These are phyloP conservation scores for Ballota nigra DNA, from an alignment of 257 asterid genomes.

Conservation along the genomic window DNA sequence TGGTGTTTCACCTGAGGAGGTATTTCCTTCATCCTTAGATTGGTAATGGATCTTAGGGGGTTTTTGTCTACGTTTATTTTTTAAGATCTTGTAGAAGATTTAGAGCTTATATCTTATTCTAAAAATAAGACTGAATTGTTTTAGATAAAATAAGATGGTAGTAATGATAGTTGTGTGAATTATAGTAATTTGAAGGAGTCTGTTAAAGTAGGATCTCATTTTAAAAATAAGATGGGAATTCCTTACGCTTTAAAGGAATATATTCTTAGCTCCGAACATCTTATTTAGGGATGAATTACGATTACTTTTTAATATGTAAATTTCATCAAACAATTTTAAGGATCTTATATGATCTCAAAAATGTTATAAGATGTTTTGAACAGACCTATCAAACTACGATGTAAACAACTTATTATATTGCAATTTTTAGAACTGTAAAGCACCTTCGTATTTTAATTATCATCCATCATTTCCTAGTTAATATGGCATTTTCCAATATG, in stretches of 20 bases:
- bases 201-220: not conserved
- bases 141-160: not conserved
- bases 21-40: slow-evolving; percentile 28
- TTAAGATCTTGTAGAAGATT: not conserved
- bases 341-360: not conserved
- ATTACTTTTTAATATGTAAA: not conserved
- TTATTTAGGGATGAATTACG: not conserved
- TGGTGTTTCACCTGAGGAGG: slow-evolving; percentile 96
- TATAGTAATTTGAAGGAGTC: not conserved
- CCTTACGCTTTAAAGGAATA: not conserved
- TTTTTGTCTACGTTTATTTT: not conserved
- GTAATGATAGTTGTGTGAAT: not conserved
- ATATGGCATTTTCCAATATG: not conserved
- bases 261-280: not conserved
- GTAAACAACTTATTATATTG: no score
- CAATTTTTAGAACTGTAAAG: not conserved
- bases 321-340: not conserved
- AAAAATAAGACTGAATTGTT: not conserved
- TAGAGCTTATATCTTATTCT: not conserved
- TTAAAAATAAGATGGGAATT: not conserved
- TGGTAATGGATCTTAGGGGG: not conserved
- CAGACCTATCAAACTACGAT: not conserved
- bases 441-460: not conserved
- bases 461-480: not conserved
- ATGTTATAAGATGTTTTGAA: not conserved